Evolutionary conservation across 164 flowering plant species (phyloP).

Genomic region (Chimonanthus praecox): DNA sequence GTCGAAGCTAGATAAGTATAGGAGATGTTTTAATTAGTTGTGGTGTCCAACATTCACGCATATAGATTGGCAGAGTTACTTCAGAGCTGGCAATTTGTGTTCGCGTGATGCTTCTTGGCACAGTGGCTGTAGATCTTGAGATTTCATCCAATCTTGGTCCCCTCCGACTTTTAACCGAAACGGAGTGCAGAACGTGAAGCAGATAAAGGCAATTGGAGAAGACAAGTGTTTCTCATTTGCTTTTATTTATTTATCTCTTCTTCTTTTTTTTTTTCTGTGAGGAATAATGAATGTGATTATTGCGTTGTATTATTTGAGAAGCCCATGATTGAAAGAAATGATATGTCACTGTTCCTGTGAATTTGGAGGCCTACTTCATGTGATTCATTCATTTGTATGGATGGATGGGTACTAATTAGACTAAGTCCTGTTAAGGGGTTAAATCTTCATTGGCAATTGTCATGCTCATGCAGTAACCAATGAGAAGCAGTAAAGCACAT

Average conservation of each 20-base stretch:
- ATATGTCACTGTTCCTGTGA: too few species aligned
- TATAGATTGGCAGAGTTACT: slow-evolving; percentile 1
- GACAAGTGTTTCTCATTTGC: background rate
- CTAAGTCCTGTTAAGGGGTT: too few species aligned
- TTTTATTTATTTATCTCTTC: slow-evolving; percentile 6
- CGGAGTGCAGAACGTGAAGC: slow-evolving; percentile 1
- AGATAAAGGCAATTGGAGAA: background rate
- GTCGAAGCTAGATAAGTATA: background rate
- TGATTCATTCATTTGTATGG: too few species aligned
- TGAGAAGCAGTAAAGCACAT: too few species aligned
- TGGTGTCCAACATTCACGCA: background rate
- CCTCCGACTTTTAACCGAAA: slow-evolving; percentile 13
- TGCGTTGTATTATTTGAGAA: slow-evolving; percentile 3
- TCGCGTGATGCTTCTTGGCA: background rate
- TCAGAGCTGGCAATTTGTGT: background rate
- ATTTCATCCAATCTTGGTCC: slow-evolving; percentile 1
- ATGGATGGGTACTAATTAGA: too few species aligned
- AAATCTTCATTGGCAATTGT: too few species aligned
- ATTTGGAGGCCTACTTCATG: too few species aligned
- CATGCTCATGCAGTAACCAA: too few species aligned
- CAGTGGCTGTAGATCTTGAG: background rate
- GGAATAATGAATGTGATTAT: slow-evolving; percentile 3
- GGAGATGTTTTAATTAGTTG: background rate
- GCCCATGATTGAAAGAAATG: background rate
- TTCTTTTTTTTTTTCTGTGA: background rate